phyloP scores from a whole-genome alignment of 495 filamentous ascomycete species.

The Echria macrotheca region DNA sequence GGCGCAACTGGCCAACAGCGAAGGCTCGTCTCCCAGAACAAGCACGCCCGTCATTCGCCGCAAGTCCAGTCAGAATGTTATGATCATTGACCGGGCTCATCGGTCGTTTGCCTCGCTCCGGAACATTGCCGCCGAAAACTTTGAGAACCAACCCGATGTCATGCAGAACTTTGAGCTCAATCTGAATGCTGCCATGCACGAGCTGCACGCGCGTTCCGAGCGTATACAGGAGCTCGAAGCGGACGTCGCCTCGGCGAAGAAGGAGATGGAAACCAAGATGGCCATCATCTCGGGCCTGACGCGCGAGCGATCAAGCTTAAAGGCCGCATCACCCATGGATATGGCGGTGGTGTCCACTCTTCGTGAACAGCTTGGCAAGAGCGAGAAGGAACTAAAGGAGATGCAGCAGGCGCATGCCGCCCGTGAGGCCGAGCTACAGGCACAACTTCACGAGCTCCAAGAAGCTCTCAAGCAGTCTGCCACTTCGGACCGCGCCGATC shows the following conservation, averaged over 20 bases:
- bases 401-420: constrained; percentile 66
- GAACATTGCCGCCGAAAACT: constrained; percentile 79
- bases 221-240: constrained; percentile 82
- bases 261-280: constrained; percentile 94
- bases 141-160: constrained; percentile 72
- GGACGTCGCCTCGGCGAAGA: constrained; percentile 76
- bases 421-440: constrained; percentile 67
- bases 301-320: constrained; percentile 82
- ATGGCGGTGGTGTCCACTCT: constrained; percentile 86
- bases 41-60: constrained; percentile 73
- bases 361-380: constrained; percentile 80
- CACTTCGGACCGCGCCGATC: constrained; percentile 11
- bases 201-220: constrained; percentile 80
- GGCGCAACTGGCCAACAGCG: constrained; percentile 51
- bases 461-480: constrained; percentile 45
- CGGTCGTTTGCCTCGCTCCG: constrained; percentile 85
- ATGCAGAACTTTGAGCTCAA: constrained; percentile 93
- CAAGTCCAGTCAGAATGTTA: constrained; percentile 88
- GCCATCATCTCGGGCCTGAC: constrained; percentile 92
- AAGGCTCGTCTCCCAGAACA: constrained; percentile 58
- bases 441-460: constrained; percentile 63
- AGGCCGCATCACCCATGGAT: constrained; percentile 74
- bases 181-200: constrained; percentile 86
- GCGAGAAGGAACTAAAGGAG: constrained; percentile 69
- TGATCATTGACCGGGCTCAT: constrained; percentile 86